Base-by-base conservation (phyloP, 306 rosid species). In the Trifolium dubium region DNA sequence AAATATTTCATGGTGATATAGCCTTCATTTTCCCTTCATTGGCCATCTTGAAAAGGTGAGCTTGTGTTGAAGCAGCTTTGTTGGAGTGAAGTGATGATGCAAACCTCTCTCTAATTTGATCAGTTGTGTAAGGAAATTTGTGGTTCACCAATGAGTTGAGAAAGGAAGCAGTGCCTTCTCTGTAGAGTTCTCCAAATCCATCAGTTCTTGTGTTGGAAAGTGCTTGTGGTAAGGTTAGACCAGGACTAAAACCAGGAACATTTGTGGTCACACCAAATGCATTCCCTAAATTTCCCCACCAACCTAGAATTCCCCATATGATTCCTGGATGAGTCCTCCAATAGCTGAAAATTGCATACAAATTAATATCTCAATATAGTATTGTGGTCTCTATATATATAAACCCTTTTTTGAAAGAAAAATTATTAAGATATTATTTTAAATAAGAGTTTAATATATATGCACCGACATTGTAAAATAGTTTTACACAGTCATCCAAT, bases 221-320 rank as follows among this genome's bases (percentile, higher is more conserved):
- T 58, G 92, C 97, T 78, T 94, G 87, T 29, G 79, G 96, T 75
- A 94, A 77, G 73, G 72, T 88, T 12, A 82, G 3, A 10, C 86
- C 67, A 3, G 90, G 66, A 18, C 92, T 86, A 9, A 87, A 64
- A 47, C 95, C 97, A 17, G 96, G 88, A 74, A 87, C 35, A 67
- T 47, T 86, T 23, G 23, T 23, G 1, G 87, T 70, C 0, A 39
- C 83, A 3, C 97, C 95, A 79, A 94, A 94, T 39, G 90, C 82
- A 74, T 69, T 86, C 10, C 99, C 96, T 37, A 92, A 5, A 6
- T 87, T 92, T 84, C 95, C 97, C 96, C 92, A 94, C 95, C 95
- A 94, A 2, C 99, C 99, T 7, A 94, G 75, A 54, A 92, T 17
- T 35, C 97, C 99, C 95, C 89, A 88, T 47, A 94, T 88, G 63